Evolutionary conservation across 2,329 filamentous ascomycete genomes (phyloP).

Genomic region (Botrytis tulipae): DNA sequence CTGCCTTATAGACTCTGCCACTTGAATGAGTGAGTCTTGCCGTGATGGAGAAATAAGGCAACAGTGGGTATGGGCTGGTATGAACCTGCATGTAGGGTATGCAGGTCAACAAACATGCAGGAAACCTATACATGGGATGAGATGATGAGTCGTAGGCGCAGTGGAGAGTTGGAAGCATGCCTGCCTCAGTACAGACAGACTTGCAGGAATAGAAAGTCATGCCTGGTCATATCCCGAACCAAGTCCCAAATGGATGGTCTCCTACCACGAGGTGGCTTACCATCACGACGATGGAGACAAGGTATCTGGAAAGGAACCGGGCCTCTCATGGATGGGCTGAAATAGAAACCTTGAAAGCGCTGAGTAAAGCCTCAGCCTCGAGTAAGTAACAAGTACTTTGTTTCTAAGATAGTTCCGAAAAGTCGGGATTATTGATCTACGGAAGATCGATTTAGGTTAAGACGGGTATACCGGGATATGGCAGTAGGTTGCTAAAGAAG

Average conservation of each 20-base stretch:
- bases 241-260: slow-evolving; percentile 34
- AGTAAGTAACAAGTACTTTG: slow-evolving; percentile 12
- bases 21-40: slow-evolving; percentile 26
- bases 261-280: slow-evolving; percentile 24
- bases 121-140: slow-evolving; percentile 28
- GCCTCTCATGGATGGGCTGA: slow-evolving; percentile 21
- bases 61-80: slow-evolving; percentile 25
- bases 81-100: slow-evolving; percentile 29
- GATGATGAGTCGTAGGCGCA: slow-evolving; percentile 31
- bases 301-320: slow-evolving; percentile 6
- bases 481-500: slow-evolving; percentile 19
- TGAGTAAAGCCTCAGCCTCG: slow-evolving; percentile 23
- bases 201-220: slow-evolving; percentile 21
- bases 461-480: slow-evolving; percentile 16
- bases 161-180: slow-evolving; percentile 26
- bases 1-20: slow-evolving; percentile 37
- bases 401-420: slow-evolving; percentile 18
- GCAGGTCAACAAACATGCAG: slow-evolving; percentile 35
- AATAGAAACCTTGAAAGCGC: slow-evolving; percentile 20
- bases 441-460: slow-evolving; percentile 22
- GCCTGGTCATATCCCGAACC: slow-evolving; percentile 22
- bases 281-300: slow-evolving; percentile 6
- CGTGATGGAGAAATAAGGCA: slow-evolving; percentile 33
- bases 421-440: slow-evolving; percentile 21
- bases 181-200: slow-evolving; percentile 25